Evolutionary conservation across 2,329 filamentous ascomycete species (phyloP).

Genomic region (Colletotrichum sp.): DNA sequence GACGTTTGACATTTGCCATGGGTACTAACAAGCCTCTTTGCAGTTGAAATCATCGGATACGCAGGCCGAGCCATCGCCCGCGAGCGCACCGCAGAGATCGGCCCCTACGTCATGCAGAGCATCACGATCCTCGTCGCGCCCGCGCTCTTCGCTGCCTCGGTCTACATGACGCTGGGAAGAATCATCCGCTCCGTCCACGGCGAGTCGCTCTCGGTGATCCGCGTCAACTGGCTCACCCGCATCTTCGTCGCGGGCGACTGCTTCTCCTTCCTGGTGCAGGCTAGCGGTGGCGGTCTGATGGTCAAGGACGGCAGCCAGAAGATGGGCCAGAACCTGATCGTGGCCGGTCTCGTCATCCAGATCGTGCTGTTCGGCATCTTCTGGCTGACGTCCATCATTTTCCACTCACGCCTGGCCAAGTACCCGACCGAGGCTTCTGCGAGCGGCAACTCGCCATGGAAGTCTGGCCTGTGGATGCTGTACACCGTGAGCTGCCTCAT

Average conservation of each 20-base stretch:
- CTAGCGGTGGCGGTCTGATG: constrained; percentile 44
- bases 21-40: constrained; percentile 13
- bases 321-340: constrained; percentile 56
- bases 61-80: constrained; percentile 32
- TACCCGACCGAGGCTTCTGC: constrained; percentile 21
- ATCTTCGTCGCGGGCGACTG: constrained; percentile 62
- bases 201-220: constrained; percentile 36
- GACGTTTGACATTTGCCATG: not conserved
- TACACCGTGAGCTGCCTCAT: constrained; percentile 57
- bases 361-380: constrained; percentile 64
- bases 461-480: constrained; percentile 48
- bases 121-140: constrained; percentile 52
- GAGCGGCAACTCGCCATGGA: constrained; percentile 28
- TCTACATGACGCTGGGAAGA: constrained; percentile 56
- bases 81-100: constrained; percentile 33
- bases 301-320: constrained; percentile 26
- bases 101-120: constrained; percentile 46
- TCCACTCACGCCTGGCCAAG: constrained; percentile 44
- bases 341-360: constrained; percentile 62
- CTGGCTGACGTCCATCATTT: constrained; percentile 49
- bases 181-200: constrained; percentile 43
- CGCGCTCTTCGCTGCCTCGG: constrained; percentile 51
- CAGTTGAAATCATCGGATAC: constrained; percentile 52
- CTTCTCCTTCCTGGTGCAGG: constrained; percentile 56
- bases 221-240: constrained; percentile 50